phyloP scores from a whole-genome alignment of 495 filamentous ascomycete species.

The Beverwykella pulmonaria region DNA sequence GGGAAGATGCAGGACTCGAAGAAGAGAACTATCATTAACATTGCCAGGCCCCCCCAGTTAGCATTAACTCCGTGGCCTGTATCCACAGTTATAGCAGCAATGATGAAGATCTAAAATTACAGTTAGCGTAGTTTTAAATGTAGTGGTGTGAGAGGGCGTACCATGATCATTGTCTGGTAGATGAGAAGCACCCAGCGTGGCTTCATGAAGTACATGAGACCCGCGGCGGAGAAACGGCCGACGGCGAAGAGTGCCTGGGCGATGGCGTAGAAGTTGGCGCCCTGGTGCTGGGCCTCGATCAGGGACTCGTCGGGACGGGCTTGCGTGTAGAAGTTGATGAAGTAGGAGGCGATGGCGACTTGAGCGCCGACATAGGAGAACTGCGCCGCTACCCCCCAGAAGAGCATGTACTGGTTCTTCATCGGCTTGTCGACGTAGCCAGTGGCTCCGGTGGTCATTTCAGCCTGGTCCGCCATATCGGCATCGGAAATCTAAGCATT shows the following conservation, averaged over 20 bases:
- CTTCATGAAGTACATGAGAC: conserved; percentile 50
- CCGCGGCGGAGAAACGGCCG: conserved; percentile 63
- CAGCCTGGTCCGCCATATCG: conserved; percentile 60
- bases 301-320: conserved; percentile 31
- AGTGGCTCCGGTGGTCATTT: conserved; percentile 46
- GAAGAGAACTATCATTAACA: conserved; percentile 67
- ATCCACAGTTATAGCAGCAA: conserved; percentile 56
- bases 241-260: conserved; percentile 68
- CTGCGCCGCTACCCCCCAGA: conserved; percentile 66
- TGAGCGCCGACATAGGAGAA: conserved; percentile 72
- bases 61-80: conserved; percentile 43
- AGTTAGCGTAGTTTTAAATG: too few species aligned
- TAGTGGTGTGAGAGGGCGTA: conserved; percentile 41
- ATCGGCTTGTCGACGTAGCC: conserved; percentile 51
- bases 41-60: conserved; percentile 54
- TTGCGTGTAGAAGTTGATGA: conserved; percentile 54
- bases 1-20: conserved; percentile 68
- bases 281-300: conserved; percentile 29
- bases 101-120: conserved; percentile 50
- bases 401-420: conserved; percentile 62
- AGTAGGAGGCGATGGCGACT: conserved; percentile 55
- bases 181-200: conserved; percentile 44
- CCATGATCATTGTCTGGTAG: conserved; percentile 45
- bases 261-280: conserved; percentile 61
- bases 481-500: conserved; percentile 55